Evolutionary conservation across 2,329 filamentous ascomycete genomes (phyloP).

Genomic region (Curvularia eragrostidis): DNA sequence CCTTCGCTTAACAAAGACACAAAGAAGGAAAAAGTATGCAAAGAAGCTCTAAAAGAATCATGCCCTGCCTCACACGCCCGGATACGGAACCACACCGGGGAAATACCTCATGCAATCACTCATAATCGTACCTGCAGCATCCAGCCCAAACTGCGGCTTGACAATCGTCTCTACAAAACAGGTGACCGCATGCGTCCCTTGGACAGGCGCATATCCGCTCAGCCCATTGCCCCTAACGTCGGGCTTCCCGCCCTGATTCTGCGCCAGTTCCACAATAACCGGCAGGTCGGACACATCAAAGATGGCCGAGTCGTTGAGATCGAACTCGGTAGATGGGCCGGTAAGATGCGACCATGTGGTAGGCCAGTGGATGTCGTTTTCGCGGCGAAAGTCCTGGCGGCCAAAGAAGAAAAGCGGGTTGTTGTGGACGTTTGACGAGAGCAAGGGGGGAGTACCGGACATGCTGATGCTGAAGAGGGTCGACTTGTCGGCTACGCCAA

Average conservation of each 20-base stretch:
- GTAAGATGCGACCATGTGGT: slow-evolving; percentile 60
- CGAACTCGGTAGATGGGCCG: slow-evolving; percentile 31
- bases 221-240: slow-evolving; percentile 9
- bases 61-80: neutral
- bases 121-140: slow-evolving; percentile 1
- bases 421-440: slow-evolving; percentile 9
- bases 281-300: slow-evolving; percentile 38
- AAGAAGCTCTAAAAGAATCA: neutral
- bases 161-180: slow-evolving; percentile 31
- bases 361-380: slow-evolving; percentile 89
- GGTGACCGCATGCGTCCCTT: slow-evolving; percentile 17
- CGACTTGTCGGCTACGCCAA: slow-evolving; percentile 5
- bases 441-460: slow-evolving; percentile 27
- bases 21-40: neutral
- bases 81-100: slow-evolving; percentile 8
- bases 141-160: slow-evolving; percentile 10
- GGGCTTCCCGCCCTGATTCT: slow-evolving; percentile 12
- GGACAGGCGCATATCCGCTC: slow-evolving; percentile 6
- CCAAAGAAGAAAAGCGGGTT: slow-evolving; percentile 37
- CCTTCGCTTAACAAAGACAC: neutral
- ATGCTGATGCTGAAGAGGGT: slow-evolving; percentile 33
- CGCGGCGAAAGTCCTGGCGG: slow-evolving; percentile 82
- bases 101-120: slow-evolving; percentile 19
- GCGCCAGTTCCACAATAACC: slow-evolving; percentile 23
- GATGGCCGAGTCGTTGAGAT: slow-evolving; percentile 25